Evolutionary conservation across 2,329 filamentous ascomycete genomes (phyloP).

Genomic region (Apiospora sp.): DNA sequence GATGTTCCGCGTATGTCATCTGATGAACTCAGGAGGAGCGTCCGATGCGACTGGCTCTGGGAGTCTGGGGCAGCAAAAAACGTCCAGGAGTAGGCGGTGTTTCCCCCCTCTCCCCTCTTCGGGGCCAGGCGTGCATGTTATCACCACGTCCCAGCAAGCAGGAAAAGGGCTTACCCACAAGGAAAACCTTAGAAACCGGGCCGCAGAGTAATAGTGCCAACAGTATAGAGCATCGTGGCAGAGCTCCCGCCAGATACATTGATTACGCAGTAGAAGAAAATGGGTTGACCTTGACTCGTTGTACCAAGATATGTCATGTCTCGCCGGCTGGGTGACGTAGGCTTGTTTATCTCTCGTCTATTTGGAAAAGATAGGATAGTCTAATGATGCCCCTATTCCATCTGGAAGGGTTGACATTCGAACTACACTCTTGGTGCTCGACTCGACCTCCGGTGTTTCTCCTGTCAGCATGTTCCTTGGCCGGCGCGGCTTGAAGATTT

Average conservation of each 20-base stretch:
- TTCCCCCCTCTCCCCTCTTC: background rate
- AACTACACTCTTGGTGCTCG: constrained; percentile 1
- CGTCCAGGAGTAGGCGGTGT: background rate
- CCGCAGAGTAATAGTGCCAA: background rate
- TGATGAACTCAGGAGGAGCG: background rate
- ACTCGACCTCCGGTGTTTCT: constrained; percentile 9
- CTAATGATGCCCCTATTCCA: constrained; percentile 3
- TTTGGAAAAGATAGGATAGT: background rate
- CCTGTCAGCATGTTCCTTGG: background rate
- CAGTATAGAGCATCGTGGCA: background rate
- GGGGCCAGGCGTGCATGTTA: background rate
- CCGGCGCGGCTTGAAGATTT: background rate
- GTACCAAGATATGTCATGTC: constrained; percentile 10
- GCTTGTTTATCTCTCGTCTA: background rate
- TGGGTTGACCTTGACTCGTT: background rate
- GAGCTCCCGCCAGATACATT: background rate
- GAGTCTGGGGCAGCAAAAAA: constrained; percentile 3
- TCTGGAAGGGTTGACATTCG: constrained; percentile 2
- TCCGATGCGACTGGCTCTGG: background rate
- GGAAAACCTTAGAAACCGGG: constrained; percentile 4
- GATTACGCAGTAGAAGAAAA: background rate
- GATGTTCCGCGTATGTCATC: constrained; percentile 9
- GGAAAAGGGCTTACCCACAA: background rate
- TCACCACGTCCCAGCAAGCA: background rate
- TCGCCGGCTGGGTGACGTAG: background rate